Evolutionary conservation across 768 basidiomycete species (phyloP).

Genomic region (Erythrobasidium yunnanense): DNA sequence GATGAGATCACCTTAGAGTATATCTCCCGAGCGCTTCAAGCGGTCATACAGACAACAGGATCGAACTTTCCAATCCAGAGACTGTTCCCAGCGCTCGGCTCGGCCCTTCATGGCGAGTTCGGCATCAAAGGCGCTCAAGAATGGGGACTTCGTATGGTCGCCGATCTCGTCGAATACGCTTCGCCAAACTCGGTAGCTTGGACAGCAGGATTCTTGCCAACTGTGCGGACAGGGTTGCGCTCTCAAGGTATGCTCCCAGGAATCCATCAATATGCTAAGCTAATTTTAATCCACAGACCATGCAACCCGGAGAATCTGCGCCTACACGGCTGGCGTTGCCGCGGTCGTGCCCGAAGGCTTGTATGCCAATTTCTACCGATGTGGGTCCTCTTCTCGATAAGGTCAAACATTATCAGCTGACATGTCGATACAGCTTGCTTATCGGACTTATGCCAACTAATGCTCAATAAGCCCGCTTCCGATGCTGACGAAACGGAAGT

Average conservation of each 20-base stretch:
- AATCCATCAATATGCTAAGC: not conserved
- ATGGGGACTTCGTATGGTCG: conserved; percentile 3
- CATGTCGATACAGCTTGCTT: conserved; percentile 4
- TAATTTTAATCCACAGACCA: not conserved
- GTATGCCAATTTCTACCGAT: conserved; percentile 11
- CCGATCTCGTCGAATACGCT: conserved; percentile 21
- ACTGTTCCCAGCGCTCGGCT: not conserved
- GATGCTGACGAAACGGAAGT: not conserved
- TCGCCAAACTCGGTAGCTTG: conserved; percentile 12
- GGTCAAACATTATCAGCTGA: too few relatives aligned
- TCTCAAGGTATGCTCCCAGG: not conserved
- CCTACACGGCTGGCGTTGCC: conserved; percentile 17
- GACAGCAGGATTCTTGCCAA: not conserved
- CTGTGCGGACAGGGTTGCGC: not conserved
- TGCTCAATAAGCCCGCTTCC: not conserved
- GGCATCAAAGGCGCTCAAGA: conserved; percentile 7
- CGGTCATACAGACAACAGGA: conserved; percentile 10
- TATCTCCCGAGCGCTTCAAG: not conserved
- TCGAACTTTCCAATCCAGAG: not conserved
- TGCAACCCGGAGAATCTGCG: not conserved
- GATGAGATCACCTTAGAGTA: conserved; percentile 1
- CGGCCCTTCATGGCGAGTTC: not conserved
- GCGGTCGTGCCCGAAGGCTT: conserved; percentile 1
- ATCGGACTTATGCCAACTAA: not conserved
- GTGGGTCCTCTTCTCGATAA: not conserved